These are phyloP conservation scores for Chaetomiaceae sp. DNA, from an alignment of 2,329 filamentous ascomycete species.

Conservation along the genomic window DNA sequence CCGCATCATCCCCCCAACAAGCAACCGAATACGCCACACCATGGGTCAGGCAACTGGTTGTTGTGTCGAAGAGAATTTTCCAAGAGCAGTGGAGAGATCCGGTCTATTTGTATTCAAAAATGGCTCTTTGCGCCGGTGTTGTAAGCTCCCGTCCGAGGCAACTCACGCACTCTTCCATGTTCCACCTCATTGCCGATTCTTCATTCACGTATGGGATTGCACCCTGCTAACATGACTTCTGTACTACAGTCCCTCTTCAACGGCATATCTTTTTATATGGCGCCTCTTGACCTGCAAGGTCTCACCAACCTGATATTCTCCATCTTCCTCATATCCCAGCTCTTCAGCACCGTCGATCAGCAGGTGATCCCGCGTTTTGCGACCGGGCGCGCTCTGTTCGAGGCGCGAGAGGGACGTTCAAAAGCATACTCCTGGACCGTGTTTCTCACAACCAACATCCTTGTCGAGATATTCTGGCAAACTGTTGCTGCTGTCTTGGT, in stretches of 20 bases:
- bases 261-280: slow-evolving; percentile 62
- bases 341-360: background rate
- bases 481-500: background rate
- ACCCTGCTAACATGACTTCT: too few relatives aligned
- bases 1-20: too few relatives aligned
- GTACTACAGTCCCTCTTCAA: background rate
- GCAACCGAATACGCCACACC: too few relatives aligned
- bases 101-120: too few relatives aligned
- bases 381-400: background rate
- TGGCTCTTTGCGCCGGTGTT: too few relatives aligned
- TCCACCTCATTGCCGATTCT: too few relatives aligned
- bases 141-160: too few relatives aligned
- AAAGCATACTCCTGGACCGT: background rate
- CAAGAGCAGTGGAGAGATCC: too few relatives aligned
- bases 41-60: too few relatives aligned
- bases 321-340: slow-evolving; percentile 61
- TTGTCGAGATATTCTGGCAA: background rate
- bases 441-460: background rate
- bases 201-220: too few relatives aligned
- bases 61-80: too few relatives aligned
- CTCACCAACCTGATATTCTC: slow-evolving; percentile 67
- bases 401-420: background rate
- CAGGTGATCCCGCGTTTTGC: background rate
- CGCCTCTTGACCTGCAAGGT: slow-evolving; percentile 45
- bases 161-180: too few relatives aligned